Evolutionary conservation across 2,329 filamentous ascomycete genomes (phyloP), one percentile per base, ranked within the genome.

Genomic region (Nectriaceae sp.): DNA sequence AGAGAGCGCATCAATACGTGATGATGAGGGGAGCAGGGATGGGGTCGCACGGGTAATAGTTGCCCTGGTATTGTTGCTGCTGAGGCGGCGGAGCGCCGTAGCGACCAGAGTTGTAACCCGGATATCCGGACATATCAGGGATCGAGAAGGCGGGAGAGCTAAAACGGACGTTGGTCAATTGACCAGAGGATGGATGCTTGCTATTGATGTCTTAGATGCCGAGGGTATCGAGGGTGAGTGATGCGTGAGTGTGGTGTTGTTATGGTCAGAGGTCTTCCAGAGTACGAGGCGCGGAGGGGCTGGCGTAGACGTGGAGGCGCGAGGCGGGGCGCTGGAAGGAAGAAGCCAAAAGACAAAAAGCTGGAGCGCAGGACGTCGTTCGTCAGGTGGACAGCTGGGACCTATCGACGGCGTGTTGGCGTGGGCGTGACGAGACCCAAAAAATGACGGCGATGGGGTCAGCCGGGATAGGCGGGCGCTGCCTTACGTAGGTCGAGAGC

Each of bases 51-150:
- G 78, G 75, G 60, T 80, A 80, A 63, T 77, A 78, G 55, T 63
- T 75, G 74, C 56, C 53, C 26, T 59, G 64, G 46, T 64, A 68
- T 52, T 78, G 74, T 46, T 68, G 68, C 49, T 69, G 66, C 51
- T 66, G 66, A 46, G 60, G 66, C 47, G 62, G 64, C 43, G 63
- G 66, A 26, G 56, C 62, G 47, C 66, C 65, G 52, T 65, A 76
- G 65, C 72, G 71, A 53, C 77, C 77, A 65, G 72, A 72, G 49
- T 75, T 71, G 62, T 84, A 83, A 40, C 72, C 71, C 56, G 80
- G 81, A 65, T 84, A 87, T 63, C 81, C 83, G 57, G 84, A 85
- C 84, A 87, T 87, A 51, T 55, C 59, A 40, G 52, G 54, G 41
- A 31, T 13, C 29, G 19, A 42, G 42, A 33, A 33, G 26, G 20